These are phyloP conservation scores for Cladosporium sp. DNA, from an alignment of 2,329 filamentous ascomycete genomes.

Conservation along the genomic window DNA sequence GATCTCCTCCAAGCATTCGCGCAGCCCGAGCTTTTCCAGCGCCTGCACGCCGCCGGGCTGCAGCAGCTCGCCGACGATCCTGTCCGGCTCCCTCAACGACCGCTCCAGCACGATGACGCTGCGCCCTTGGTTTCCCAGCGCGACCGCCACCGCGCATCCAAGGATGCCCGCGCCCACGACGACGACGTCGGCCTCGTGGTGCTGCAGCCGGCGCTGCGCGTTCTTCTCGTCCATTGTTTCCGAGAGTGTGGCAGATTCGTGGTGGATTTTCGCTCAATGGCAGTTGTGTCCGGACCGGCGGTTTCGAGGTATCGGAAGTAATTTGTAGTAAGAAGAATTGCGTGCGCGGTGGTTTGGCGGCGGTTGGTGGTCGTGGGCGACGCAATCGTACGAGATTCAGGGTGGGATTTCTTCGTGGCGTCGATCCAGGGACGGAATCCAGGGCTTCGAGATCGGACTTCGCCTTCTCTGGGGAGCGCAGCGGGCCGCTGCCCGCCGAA, in stretches of 20 bases:
- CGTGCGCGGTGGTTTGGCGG: neutral
- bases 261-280: neutral
- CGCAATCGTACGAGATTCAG: conserved; percentile 1
- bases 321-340: neutral
- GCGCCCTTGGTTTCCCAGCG: conserved; percentile 80
- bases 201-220: conserved; percentile 44
- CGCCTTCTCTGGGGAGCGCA: neutral
- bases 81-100: conserved; percentile 84
- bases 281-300: neutral
- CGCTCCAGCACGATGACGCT: conserved; percentile 85
- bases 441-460: conserved; percentile 3
- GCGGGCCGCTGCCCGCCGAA: neutral
- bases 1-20: conserved; percentile 78
- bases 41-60: conserved; percentile 86
- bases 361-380: neutral
- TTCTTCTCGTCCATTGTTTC: conserved; percentile 6
- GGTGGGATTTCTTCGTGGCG: neutral
- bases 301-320: neutral
- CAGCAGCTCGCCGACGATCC: conserved; percentile 91
- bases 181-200: conserved; percentile 71
- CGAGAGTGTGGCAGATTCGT: neutral
- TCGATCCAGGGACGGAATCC: conserved; percentile 3
- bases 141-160: conserved; percentile 77
- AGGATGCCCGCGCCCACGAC: conserved; percentile 88
- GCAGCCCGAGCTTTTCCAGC: conserved; percentile 71